Base-by-base conservation (phyloP, 2,329 filamentous ascomycete species). In the Ambrosiella xylebori region DNA sequence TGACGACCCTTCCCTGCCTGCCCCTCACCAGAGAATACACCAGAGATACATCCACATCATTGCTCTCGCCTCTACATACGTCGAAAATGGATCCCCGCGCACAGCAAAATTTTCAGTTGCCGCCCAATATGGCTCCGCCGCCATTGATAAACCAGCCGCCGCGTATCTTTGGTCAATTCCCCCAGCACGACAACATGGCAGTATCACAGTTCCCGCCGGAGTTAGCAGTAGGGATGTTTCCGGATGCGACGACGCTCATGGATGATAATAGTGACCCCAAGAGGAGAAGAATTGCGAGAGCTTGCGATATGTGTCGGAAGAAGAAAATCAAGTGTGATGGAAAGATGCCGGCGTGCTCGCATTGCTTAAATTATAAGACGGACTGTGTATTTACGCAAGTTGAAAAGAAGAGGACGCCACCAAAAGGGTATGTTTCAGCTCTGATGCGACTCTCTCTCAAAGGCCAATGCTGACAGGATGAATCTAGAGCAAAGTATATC, bases 301-400 rank as follows among this genome's bases (percentile, higher is more conserved):
- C 89, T 56, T 95, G 89, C 73, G 90, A 95, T 65, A 94, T 95
- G 89, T 97, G 91, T 69, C 80, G 90, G 65, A 95, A 95, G 73
- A 90, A 88, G 72, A 95, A 91, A 77, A 93, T 97, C 72, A 97
- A 97, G 73, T 97, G 91, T 71, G 93, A 97, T 68, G 91, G 93
- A 64, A 95, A 94, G 73, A 81, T 95, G 71, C 91, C 93, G 41
- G 83, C 89, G 61, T 98, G 93, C 71, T 90, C 88, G 7, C 93
- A 97, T 71, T 98, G 91, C 70, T 85, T 86, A 69, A 97, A 96
- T 70, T 96, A 96, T 76, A 96, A 96, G 76, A 96, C 90, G 4
- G 89, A 95, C 65, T 98, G 91, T 70, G 81, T 95, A 64, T 97
- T 97, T 68, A 97, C 93, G 0, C 89, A 95, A 68, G 90, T 97